These are phyloP conservation scores for Entonaema liquescens DNA, from an alignment of 495 filamentous ascomycete genomes.

Conservation along the genomic window DNA sequence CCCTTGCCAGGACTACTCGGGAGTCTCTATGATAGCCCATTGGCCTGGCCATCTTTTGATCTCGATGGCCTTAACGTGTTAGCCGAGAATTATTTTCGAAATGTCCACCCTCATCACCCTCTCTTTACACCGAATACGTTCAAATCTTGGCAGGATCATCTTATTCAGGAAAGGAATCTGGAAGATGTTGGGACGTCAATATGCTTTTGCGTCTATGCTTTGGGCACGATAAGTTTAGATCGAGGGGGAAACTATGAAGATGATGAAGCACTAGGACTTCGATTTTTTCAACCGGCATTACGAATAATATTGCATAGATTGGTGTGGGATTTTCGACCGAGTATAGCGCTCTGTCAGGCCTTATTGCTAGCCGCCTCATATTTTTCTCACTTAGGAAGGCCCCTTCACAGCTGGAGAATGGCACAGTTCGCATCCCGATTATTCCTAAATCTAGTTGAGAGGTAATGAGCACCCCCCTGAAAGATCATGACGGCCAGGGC, in stretches of 20 bases:
- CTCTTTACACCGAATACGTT: conserved; percentile 46
- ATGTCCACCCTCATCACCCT: conserved; percentile 48
- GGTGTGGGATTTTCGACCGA: conserved; percentile 47
- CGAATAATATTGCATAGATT: conserved; percentile 45
- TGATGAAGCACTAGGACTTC: conserved; percentile 44
- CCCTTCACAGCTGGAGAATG: conserved; percentile 50
- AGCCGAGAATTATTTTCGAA: conserved; percentile 44
- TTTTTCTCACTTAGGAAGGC: conserved; percentile 49
- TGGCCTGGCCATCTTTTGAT: conserved; percentile 44
- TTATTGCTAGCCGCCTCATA: conserved; percentile 50
- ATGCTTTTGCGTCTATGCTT: conserved; percentile 50
- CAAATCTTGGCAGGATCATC: conserved; percentile 39
- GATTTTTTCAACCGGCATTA: conserved; percentile 49
- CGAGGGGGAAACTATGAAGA: conserved; percentile 29
- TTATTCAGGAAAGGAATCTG: conserved; percentile 41
- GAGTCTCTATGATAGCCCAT: conserved; percentile 34
- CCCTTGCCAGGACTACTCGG: conserved; percentile 43
- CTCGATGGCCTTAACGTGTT: conserved; percentile 36
- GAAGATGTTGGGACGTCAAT: conserved; percentile 44
- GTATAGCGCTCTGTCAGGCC: conserved; percentile 44
- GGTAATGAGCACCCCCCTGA: conserved; percentile 25
- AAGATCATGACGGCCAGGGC: neutral
- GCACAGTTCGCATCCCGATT: conserved; percentile 45
- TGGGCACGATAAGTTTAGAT: conserved; percentile 42
- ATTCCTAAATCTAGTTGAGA: conserved; percentile 44